Evolutionary conservation across 2,329 filamentous ascomycete genomes (phyloP).

Genomic region (Paecilomyces dactylethromorphus): DNA sequence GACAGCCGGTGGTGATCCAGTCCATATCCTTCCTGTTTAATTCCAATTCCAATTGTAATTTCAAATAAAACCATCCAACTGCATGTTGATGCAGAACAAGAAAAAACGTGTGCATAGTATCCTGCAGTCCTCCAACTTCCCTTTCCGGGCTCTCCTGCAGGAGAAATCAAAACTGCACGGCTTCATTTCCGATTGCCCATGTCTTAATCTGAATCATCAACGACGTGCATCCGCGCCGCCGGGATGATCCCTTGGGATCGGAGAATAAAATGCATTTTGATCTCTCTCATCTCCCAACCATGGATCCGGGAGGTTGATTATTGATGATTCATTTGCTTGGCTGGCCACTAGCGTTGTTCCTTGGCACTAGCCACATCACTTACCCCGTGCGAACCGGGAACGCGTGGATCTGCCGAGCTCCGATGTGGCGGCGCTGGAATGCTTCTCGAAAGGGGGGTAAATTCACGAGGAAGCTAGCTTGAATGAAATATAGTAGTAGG

Average conservation of each 20-base stretch:
- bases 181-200: neutral
- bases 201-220: neutral
- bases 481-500: too few relatives aligned
- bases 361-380: neutral
- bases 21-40: too few relatives aligned
- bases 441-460: neutral
- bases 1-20: neutral
- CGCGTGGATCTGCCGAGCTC: neutral
- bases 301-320: neutral
- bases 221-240: neutral
- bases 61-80: neutral
- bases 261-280: neutral
- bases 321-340: neutral
- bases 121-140: neutral
- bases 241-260: neutral
- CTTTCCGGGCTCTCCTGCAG: neutral
- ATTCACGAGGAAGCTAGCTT: neutral
- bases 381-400: neutral
- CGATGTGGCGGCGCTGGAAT: neutral
- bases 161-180: neutral
- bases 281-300: neutral
- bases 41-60: too few relatives aligned
- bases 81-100: neutral
- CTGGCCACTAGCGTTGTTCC: neutral
- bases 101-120: neutral